Evolutionary conservation across 176 grass and related monocot species (phyloP), one percentile per base, ranked within the genome.

Genomic region (Triticum turgidum): DNA sequence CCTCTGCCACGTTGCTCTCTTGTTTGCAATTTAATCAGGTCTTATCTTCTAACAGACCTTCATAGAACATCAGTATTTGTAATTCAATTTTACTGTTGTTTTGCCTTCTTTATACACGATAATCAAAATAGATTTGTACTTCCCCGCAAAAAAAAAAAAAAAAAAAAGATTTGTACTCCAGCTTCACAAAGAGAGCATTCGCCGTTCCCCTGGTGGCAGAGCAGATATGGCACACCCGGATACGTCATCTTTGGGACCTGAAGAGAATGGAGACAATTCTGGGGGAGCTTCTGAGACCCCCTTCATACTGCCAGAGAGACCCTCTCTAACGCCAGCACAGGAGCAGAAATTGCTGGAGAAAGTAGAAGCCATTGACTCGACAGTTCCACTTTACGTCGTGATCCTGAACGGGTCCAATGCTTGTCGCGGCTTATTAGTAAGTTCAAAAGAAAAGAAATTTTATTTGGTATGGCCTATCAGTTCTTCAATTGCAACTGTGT

Each of bases 271-370:
- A 69, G n/a, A 0, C 51, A 47, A 47, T 47, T 47, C 11, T 11
- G 41, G 11, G 41, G 41, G 9, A 11, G 9, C 41, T 42, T 42
- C 41, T 42, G 41, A 42, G 2, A 47, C 47, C 11, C 4, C 14
- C 33, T 90, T 86, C 52, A 32, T 86, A 11, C 3, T 86, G 61
- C 14, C 83, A 77, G 10, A 7, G 7, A 77, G 3, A 65, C 7
- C 11, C 8, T 4, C 6, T 74, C 76, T 85, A 59, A 74, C 87
- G 54, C 29, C 21, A 84, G 51, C 68, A 21, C 88, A 90, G 6
- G 45, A 86, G 78, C 82, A 61, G 79, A 83, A 52, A 10, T 52
- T 90, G 21, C 32, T 82, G 47, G 35, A 90, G 52, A 69, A 47
- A 82, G 79, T 82, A 41, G 20, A 41, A 56, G 20, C 73, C 33